Conservation (phyloP, 2,329 filamentous ascomycete genomes). For the Fusarium verrucosum region DNA sequence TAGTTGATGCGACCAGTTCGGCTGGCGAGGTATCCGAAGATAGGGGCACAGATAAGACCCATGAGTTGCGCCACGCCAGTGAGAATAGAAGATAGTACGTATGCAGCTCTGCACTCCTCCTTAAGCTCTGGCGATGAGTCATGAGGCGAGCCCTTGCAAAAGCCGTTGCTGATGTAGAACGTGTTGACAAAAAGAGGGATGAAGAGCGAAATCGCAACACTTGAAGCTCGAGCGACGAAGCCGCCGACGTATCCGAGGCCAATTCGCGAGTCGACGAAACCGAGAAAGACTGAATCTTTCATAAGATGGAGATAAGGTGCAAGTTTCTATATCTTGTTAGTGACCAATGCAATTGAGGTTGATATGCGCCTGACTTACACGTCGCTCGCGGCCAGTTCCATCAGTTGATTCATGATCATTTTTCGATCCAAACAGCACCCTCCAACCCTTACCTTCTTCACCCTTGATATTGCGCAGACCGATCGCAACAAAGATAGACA, state of each 20-base stretch:
- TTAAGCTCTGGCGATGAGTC: slow-evolving; percentile 79
- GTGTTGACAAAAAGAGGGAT: slow-evolving; percentile 93
- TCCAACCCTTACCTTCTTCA: slow-evolving; percentile 81
- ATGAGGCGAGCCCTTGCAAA: slow-evolving; percentile 74
- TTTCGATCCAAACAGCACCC: slow-evolving; percentile 60
- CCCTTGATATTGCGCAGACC: slow-evolving; percentile 76
- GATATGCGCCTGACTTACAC: slow-evolving; percentile 39
- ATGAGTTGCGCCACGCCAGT: slow-evolving; percentile 90
- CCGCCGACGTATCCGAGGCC: slow-evolving; percentile 90
- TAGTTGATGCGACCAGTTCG: slow-evolving; percentile 72
- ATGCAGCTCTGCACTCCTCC: slow-evolving; percentile 84
- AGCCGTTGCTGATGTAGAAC: slow-evolving; percentile 83
- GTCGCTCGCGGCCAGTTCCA: slow-evolving; percentile 33
- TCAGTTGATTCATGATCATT: slow-evolving; percentile 35
- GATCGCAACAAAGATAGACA: slow-evolving; percentile 79
- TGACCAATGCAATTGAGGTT: not conserved
- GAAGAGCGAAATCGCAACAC: slow-evolving; percentile 93
- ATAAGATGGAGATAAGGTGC: slow-evolving; percentile 69
- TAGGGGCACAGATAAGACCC: slow-evolving; percentile 83
- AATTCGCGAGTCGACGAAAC: slow-evolving; percentile 79
- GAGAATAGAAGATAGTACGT: slow-evolving; percentile 85
- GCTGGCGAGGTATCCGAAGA: slow-evolving; percentile 88
- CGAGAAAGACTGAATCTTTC: slow-evolving; percentile 71
- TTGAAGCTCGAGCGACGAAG: slow-evolving; percentile 93
- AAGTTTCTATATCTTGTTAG: slow-evolving; percentile 46